Evolutionary conservation across 2,329 filamentous ascomycete genomes (phyloP).

Genomic region (Aspergillus ochraceoroseus): DNA sequence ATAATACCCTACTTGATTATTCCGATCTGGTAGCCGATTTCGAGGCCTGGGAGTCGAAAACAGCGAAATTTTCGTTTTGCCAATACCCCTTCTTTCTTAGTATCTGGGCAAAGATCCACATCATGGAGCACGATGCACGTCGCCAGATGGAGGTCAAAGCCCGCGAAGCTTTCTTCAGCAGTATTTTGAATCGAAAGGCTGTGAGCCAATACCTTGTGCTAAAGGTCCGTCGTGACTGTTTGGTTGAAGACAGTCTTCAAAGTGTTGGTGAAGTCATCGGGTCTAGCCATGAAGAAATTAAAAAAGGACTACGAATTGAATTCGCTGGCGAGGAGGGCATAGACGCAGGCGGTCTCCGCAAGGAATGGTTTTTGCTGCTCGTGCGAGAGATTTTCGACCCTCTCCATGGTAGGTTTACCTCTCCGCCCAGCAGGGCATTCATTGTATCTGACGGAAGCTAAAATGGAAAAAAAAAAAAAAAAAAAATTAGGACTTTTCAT

Average conservation of each 20-base stretch:
- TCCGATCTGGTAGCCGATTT: conserved; percentile 82
- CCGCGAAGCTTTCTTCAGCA: conserved; percentile 84
- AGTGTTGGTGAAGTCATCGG: conserved; percentile 81
- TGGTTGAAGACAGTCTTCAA: conserved; percentile 82
- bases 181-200: conserved; percentile 68
- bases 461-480: too few species aligned
- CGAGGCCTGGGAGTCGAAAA: conserved; percentile 75
- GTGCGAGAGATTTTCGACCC: conserved; percentile 88
- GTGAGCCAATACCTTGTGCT: conserved; percentile 74
- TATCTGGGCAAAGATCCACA: conserved; percentile 86
- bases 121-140: conserved; percentile 80
- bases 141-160: conserved; percentile 87
- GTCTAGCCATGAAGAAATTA: conserved; percentile 74
- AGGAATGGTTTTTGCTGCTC: conserved; percentile 90
- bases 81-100: conserved; percentile 90
- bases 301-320: conserved; percentile 79
- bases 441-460: too few species aligned
- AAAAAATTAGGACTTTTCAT: conserved; percentile 88
- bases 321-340: conserved; percentile 87
- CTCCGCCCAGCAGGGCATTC: too few species aligned
- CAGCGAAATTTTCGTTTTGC: conserved; percentile 76
- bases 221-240: conserved; percentile 72
- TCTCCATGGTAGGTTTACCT: conserved; percentile 63
- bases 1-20: conserved; percentile 79
- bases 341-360: conserved; percentile 81